Base-by-base conservation (phyloP, 148 eudicot genomes). In the Arctostaphylos glauca region DNA sequence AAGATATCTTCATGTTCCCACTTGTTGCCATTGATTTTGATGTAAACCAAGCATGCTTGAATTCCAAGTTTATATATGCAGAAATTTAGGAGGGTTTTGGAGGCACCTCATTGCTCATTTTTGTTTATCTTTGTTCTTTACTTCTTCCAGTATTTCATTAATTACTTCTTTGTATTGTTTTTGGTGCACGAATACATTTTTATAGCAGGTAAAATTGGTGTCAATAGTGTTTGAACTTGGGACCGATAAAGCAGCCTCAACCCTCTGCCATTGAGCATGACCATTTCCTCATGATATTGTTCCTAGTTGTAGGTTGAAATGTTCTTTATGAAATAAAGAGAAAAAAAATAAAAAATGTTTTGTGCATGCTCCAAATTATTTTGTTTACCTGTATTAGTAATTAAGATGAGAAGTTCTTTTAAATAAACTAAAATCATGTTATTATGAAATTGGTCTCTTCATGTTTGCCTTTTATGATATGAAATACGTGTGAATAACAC, bases 1-100 rank as follows among this genome's bases (percentile, higher is more conserved):
- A 75, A 19, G 50, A 74, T 64, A 76, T 79, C 66, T 73, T 87
- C 6, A 62, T 86, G 5, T 53, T 16, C 81, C 72, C 74, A 47
- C 16, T 86, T 62, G 81, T 47, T 82, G 80, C 74, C 74, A 52
- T 54, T 76, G 59, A 67, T 50, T 48, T 50, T 80, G 47, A 15
- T 56, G 16, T 6, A 8, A 18, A 67, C 53, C n/a, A 12, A 38
- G 9, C 43, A 12, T 59, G 21, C 8, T 19, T 14, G 46, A 55
- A 55, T 38, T 21, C 49, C 9, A 55, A 5, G 19, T 38, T 43
- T 78, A 78, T 44, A 25, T 46, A 59, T 25, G 16, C 50, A 47
- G 2, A 31, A 3, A 31, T 62, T 25, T 80, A 7, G 53, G 49
- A 66, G 76, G 47, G 46, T 46, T 76, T 77, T 59, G 72, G 53